Base-by-base conservation (phyloP, 768 basidiomycete genomes). In the Tylopilus subfusipes region DNA sequence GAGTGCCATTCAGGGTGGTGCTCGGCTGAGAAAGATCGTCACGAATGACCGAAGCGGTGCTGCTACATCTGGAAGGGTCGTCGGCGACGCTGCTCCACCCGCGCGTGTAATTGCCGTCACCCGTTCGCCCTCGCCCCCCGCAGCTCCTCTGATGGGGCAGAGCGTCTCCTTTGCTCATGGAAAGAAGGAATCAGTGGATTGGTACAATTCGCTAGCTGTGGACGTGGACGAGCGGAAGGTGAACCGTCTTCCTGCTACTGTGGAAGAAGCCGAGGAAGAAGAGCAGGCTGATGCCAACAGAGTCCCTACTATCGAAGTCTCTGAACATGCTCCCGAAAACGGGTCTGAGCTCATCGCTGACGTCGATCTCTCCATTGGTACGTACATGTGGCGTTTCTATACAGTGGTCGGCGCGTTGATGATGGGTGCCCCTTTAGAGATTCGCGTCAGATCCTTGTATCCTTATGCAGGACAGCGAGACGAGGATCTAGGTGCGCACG, bases 141-240 rank as follows among this genome's bases (percentile, higher is more conserved):
- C 27, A 39, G 55, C 34, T 21, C 56, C 61, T 22, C 38, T 44
- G 2, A 64, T 65, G 50, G 59, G 38, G 18, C 31, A 53, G 48
- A 52, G 40, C 46, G 52, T 36, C 36, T 69, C 62, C 31, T 52
- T 59, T 34, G 58, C 66, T 34, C 72, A 78, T 31, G 78, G 72
- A 51, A 81, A 87, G 62, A 76, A 85, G 55, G 88, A 93, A 69
- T 88, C 86, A 8, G 87, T 96, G 4, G 94, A 93, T 63, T 98
- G 95, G 95, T 93, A 91, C 66, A 81, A 85, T 48, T 88, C 86
- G 30, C 77, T 96, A 13, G 93, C 95, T 13, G 88, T 87, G 36
- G 67, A 68, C 27, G 55, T 30, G 3, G 86, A 96, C 73, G 73
- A 74, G 34, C 79, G 76, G 33, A 64, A 66, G 27, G 68, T 66